Conservation (phyloP, 169 alveolate genomes). For the Eimeria acervulina region DNA sequence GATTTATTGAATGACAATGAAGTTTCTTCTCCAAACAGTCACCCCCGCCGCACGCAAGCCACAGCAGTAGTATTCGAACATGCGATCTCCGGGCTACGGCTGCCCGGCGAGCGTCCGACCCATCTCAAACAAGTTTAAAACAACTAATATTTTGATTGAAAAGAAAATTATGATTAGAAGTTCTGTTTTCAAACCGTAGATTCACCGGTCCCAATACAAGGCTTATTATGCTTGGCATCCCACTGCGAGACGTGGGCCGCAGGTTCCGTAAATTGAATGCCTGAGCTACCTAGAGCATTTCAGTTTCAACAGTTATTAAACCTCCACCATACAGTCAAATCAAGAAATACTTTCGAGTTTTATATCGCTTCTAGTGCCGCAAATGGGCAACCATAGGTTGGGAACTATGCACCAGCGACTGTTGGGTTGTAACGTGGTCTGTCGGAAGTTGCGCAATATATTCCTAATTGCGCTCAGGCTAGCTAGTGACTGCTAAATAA, state of each 20-base stretch:
- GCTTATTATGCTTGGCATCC: neutral
- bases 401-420: neutral
- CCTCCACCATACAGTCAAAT: neutral
- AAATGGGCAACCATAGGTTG: neutral
- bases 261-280: neutral
- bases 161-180: neutral
- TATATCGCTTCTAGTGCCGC: neutral
- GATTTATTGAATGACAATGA: neutral
- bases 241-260: slow-evolving; percentile 7
- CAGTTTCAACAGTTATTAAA: neutral
- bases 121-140: neutral
- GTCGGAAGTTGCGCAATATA: too few relatives aligned
- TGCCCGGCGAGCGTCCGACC: neutral
- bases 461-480: too few relatives aligned
- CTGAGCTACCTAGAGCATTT: neutral
- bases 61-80: neutral
- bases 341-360: neutral
- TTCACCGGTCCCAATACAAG: neutral
- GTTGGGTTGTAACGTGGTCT: neutral
- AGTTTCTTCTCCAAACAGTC: neutral
- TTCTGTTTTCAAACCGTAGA: neutral
- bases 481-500: too few relatives aligned
- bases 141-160: neutral
- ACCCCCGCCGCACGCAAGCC: slow-evolving; percentile 43
- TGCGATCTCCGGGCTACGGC: slow-evolving; percentile 50